Conservation (phyloP, 1,139 yeast species). For the Debaryomyces coudertii region DNA sequence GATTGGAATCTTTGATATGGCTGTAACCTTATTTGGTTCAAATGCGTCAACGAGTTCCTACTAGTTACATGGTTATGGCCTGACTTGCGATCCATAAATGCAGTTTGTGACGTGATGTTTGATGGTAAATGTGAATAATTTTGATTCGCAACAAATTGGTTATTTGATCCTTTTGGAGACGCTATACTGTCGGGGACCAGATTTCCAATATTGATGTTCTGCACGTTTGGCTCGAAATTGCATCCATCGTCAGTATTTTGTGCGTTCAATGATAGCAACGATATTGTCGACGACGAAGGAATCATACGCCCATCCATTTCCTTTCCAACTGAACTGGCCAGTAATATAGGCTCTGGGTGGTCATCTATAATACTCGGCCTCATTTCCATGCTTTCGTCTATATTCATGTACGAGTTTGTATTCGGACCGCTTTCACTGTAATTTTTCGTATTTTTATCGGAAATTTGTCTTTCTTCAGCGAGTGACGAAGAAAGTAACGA, state of each 20-base stretch:
- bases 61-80: conserved; percentile 29
- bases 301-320: conserved; percentile 52
- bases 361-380: conserved; percentile 27
- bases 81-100: conserved; percentile 25
- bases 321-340: conserved; percentile 58
- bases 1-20: conserved; percentile 39
- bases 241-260: conserved; percentile 11
- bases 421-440: not conserved
- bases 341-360: conserved; percentile 56
- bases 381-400: conserved; percentile 10
- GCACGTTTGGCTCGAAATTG: not conserved
- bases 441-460: not conserved
- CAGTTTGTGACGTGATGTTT: conserved; percentile 13
- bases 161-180: conserved; percentile 11
- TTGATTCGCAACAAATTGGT: conserved; percentile 8
- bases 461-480: conserved; percentile 22
- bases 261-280: conserved; percentile 50
- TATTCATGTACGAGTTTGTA: conserved; percentile 5
- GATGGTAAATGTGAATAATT: conserved; percentile 9
- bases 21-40: conserved; percentile 39
- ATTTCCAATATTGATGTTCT: not conserved
- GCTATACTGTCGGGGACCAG: not conserved
- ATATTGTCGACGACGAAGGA: conserved; percentile 58
- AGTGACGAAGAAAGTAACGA: conserved; percentile 33
- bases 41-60: conserved; percentile 36